Conservation (phyloP, 805 yeast genomes). For the Pichia heedii region DNA sequence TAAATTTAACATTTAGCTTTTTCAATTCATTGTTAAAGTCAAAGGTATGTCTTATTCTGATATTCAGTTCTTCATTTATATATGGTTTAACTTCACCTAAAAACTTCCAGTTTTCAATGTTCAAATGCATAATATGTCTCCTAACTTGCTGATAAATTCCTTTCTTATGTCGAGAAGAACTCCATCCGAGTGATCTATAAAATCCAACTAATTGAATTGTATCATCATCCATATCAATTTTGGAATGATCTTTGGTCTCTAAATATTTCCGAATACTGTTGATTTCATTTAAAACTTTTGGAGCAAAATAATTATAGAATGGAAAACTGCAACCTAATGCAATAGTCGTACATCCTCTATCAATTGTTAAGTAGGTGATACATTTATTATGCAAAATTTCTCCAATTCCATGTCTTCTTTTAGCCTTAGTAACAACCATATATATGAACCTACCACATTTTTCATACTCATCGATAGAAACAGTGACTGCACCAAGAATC, state of each 20-base stretch:
- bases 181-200: constrained; percentile 36
- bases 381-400: constrained; percentile 46
- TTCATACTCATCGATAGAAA: constrained; percentile 37
- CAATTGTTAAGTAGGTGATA: constrained; percentile 37
- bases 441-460: constrained; percentile 37
- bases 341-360: constrained; percentile 32
- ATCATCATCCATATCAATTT: constrained; percentile 5
- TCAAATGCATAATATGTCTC: constrained; percentile 32
- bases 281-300: constrained; percentile 9
- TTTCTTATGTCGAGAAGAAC: constrained; percentile 14
- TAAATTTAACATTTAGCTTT: constrained; percentile 50
- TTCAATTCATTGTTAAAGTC: constrained; percentile 45
- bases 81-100: constrained; percentile 31
- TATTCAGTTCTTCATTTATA: constrained; percentile 41
- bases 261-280: constrained; percentile 9
- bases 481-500: constrained; percentile 43
- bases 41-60: constrained; percentile 6
- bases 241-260: constrained; percentile 8
- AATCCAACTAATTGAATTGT: constrained; percentile 21
- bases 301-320: constrained; percentile 17
- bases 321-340: constrained; percentile 42
- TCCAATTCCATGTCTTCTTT: constrained; percentile 48
- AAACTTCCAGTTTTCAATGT: constrained; percentile 40
- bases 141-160: constrained; percentile 6
- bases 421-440: constrained; percentile 44